Evolutionary conservation across 169 alveolate genomes (phyloP), one percentile per base, ranked within the genome.

Genomic region (Plasmodium malariae): DNA sequence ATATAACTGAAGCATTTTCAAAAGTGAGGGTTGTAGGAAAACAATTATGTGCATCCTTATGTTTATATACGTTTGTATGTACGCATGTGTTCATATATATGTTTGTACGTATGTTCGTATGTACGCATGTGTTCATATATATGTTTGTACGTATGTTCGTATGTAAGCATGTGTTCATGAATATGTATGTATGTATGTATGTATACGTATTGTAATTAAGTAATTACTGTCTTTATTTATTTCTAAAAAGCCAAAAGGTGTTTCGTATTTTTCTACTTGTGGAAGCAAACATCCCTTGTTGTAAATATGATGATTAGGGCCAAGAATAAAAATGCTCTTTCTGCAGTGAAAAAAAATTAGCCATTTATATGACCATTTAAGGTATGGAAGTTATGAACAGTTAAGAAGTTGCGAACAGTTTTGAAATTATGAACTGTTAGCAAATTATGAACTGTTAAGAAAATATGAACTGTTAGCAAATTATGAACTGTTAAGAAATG

Each of bases 301-400:
- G 86, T 95, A 95, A 37, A 92, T 93, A 78, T 97, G 97, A 93
- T 98, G 99, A 68, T 98, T 96, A 2, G 99, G 99, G 1, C 99
- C 99, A 12, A 97, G 94, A 7, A 98, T 80, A 93, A 98, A 97
- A 0, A 97, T 97, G 65, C 97, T 93, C 73, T 88, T 87, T 43
- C 96, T 95, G 88, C 60, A 49, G 45, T 69, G 30, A 59, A 9
- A 51, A 9, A 21, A 21, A n/a, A 55, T 1, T 55, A 7, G 12
- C 26, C 19, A 7, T 55, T 48, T 48, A 48, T 19, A 48, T 14
- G n/a, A 48, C 3, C 57, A 48, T 48, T 48, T 14, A 48, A 55
- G 11, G 30, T 55, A 28, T 55, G 26, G 21, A 55, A 55, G 7
- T 55, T 55, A 21, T 55, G n/a, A n/a, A n/a, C n/a, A n/a, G n/a